Evolutionary conservation across 257 asterid genomes (phyloP).

Genomic region (Capsicum pubescens): DNA sequence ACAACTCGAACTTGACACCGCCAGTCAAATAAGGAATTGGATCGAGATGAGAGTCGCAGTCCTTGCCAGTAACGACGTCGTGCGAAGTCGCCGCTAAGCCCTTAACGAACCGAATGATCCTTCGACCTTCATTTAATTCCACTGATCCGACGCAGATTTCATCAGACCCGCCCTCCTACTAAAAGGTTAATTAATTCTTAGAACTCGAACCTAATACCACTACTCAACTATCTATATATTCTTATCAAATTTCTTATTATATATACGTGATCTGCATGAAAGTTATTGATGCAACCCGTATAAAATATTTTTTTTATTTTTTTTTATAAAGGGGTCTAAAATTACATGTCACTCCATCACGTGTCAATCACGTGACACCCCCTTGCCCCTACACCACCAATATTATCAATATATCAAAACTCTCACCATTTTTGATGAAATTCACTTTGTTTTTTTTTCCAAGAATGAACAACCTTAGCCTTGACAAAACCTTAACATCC

Average conservation of each 20-base stretch:
- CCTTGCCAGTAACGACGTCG: not conserved
- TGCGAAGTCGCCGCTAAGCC: not conserved
- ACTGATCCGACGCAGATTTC: not conserved
- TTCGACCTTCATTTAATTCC: not conserved
- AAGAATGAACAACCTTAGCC: constrained; percentile 62
- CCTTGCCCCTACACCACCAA: not conserved
- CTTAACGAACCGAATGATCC: not conserved
- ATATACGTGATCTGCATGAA: not conserved
- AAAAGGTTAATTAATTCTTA: not conserved
- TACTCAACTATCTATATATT: not conserved
- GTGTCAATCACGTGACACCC: constrained; percentile 20
- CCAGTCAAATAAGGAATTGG: not conserved
- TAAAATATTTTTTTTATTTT: too few species aligned
- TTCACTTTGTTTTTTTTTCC: constrained; percentile 37
- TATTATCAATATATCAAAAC: not conserved
- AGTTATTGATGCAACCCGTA: not conserved
- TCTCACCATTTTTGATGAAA: constrained; percentile 34
- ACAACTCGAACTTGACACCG: not conserved
- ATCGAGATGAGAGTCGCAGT: not conserved
- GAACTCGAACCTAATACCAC: not conserved
- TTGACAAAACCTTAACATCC: constrained; percentile 46
- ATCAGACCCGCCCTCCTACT: not conserved
- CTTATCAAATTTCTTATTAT: not conserved
- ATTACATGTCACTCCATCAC: not conserved
- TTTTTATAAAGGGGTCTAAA: not conserved